phyloP scores from a whole-genome alignment of 129 eudicot species.

The carrot (Daucus carota) region DH1_v3.0 NC_030384.2:27247001-27247500 shows the following conservation, averaged over 20 bases:
- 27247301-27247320: background rate
- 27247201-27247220: constrained; percentile 25
- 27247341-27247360: background rate
- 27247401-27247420: background rate
- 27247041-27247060: constrained; percentile 54
- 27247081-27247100: constrained; percentile 25
- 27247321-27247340: background rate
- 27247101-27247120: constrained; percentile 20
- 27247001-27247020: constrained; percentile 79
- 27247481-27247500: background rate
- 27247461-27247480: background rate
- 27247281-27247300: background rate
- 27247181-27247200: constrained; percentile 21
- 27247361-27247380: background rate
- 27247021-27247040: constrained; percentile 72
- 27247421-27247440: background rate
- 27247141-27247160: constrained; percentile 24
- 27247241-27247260: constrained; percentile 23
- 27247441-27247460: background rate
- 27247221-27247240: constrained; percentile 36
- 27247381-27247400: background rate
- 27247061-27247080: constrained; percentile 53
- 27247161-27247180: constrained; percentile 11
- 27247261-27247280: constrained; percentile 46
- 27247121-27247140: constrained; percentile 28